phyloP scores from a whole-genome alignment of 2,329 filamentous ascomycete species.

The Aureobasidium melanogenum region DNA sequence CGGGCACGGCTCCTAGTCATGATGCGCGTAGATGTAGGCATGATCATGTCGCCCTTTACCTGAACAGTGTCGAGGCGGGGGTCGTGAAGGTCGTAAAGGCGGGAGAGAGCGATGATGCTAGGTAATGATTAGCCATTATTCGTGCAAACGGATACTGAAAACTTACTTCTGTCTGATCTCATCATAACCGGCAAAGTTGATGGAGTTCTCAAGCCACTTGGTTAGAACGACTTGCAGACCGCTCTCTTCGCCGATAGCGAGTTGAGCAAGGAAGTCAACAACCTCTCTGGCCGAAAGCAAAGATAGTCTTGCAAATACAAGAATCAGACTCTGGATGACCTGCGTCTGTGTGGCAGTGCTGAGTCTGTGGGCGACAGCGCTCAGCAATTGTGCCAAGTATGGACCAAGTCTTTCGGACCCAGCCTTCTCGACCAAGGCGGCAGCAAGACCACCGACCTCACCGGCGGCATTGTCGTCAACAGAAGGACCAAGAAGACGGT shows the following conservation, averaged over 20 bases:
- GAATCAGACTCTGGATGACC: slow-evolving; percentile 90
- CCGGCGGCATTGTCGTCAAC: slow-evolving; percentile 91
- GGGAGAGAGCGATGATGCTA: slow-evolving; percentile 85
- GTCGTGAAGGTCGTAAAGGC: slow-evolving; percentile 82
- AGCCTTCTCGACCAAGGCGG: slow-evolving; percentile 90
- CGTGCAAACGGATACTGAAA: neutral
- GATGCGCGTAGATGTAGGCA: slow-evolving; percentile 70
- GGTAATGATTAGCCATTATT: slow-evolving; percentile 10
- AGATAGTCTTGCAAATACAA: slow-evolving; percentile 88
- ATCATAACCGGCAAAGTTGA: slow-evolving; percentile 96
- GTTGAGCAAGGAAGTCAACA: slow-evolving; percentile 76
- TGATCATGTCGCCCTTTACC: slow-evolving; percentile 87
- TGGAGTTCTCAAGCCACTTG: slow-evolving; percentile 96
- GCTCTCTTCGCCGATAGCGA: slow-evolving; percentile 57
- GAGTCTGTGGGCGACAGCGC: slow-evolving; percentile 78
- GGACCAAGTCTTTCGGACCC: slow-evolving; percentile 85
- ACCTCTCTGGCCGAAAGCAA: slow-evolving; percentile 80
- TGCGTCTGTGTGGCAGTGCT: slow-evolving; percentile 73
- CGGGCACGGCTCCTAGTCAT: slow-evolving; percentile 89
- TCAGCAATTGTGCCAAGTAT: slow-evolving; percentile 77
- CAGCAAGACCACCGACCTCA: slow-evolving; percentile 91
- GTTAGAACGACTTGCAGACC: slow-evolving; percentile 82
- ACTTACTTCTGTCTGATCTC: slow-evolving; percentile 91
- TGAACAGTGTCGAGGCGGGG: slow-evolving; percentile 65
- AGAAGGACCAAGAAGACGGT: slow-evolving; percentile 70